Conservation (phyloP, 345 rosid species). For the Litchi chinensis region DNA sequence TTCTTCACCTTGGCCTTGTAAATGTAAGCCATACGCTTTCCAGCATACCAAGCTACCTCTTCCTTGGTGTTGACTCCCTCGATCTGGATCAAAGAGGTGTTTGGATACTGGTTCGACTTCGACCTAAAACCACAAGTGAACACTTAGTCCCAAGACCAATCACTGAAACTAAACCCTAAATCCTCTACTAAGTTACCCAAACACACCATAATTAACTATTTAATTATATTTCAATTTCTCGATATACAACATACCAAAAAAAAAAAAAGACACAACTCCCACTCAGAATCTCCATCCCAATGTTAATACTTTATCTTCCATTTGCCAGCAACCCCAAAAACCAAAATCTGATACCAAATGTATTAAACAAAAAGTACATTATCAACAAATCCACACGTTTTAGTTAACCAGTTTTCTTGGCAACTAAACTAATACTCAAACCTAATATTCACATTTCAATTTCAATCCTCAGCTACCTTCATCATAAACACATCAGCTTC, state of each 20-base stretch:
- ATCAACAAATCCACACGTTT: background rate
- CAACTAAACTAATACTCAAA: background rate
- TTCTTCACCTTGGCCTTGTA: conserved; percentile 91
- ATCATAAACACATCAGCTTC: background rate
- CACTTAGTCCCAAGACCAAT: background rate
- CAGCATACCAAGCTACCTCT: conserved; percentile 80
- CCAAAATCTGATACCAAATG: background rate
- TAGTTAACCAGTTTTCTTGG: background rate
- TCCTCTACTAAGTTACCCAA: too few relatives aligned
- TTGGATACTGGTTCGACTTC: conserved; percentile 87
- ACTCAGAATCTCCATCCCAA: background rate
- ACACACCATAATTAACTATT: background rate
- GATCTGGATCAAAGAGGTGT: conserved; percentile 74
- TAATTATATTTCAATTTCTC: too few relatives aligned
- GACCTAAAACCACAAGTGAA: conserved; percentile 47
- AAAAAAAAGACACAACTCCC: background rate
- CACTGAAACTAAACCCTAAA: background rate
- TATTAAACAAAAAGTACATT: background rate
- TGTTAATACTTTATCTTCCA: background rate
- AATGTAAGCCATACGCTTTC: conserved; percentile 91
- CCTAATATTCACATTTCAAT: background rate
- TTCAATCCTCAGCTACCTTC: background rate
- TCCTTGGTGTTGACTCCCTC: conserved; percentile 91
- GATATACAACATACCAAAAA: background rate
- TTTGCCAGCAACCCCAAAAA: background rate